Evolutionary conservation across 1,284 basidiomycete species (phyloP).

Genomic region (Naganishia liquefaciens): DNA sequence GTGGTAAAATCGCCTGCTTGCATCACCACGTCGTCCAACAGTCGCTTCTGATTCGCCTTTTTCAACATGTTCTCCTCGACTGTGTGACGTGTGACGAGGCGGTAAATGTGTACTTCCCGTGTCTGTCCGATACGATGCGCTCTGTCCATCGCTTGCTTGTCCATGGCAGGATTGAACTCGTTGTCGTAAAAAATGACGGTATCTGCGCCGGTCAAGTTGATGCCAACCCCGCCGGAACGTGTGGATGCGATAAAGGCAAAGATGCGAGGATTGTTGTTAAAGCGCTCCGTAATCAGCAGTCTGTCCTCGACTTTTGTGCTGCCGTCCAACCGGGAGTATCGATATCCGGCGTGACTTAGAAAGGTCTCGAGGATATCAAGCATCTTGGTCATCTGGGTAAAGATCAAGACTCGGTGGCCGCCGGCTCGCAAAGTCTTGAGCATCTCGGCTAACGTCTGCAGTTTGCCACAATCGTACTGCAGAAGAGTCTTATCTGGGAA

Average conservation of each 20-base stretch:
- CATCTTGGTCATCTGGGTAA: constrained; percentile 96
- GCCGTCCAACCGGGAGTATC: constrained; percentile 90
- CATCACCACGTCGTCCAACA: constrained; percentile 88
- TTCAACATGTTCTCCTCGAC: constrained; percentile 95
- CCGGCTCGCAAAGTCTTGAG: constrained; percentile 80
- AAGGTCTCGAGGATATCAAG: constrained; percentile 93
- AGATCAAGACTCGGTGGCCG: constrained; percentile 88
- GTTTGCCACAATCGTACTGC: constrained; percentile 95
- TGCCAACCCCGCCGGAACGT: constrained; percentile 90
- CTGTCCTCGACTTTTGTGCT: constrained; percentile 94
- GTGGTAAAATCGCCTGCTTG: constrained; percentile 83
- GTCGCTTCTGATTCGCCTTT: constrained; percentile 94
- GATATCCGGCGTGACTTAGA: constrained; percentile 87
- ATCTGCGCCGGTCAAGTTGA: constrained; percentile 94
- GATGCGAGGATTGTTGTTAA: constrained; percentile 85
- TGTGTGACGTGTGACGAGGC: constrained; percentile 86
- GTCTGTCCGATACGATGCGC: constrained; percentile 80
- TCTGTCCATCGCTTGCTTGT: constrained; percentile 94
- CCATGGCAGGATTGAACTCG: constrained; percentile 98
- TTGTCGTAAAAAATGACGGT: constrained; percentile 94
- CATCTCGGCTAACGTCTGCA: constrained; percentile 77
- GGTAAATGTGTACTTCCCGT: constrained; percentile 94
- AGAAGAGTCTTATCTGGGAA: constrained; percentile 88
- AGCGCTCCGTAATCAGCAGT: constrained; percentile 93
- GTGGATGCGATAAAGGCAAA: constrained; percentile 94